phyloP scores from a whole-genome alignment of 139 green algal genomes.

The Volvox reticuliferus region DNA sequence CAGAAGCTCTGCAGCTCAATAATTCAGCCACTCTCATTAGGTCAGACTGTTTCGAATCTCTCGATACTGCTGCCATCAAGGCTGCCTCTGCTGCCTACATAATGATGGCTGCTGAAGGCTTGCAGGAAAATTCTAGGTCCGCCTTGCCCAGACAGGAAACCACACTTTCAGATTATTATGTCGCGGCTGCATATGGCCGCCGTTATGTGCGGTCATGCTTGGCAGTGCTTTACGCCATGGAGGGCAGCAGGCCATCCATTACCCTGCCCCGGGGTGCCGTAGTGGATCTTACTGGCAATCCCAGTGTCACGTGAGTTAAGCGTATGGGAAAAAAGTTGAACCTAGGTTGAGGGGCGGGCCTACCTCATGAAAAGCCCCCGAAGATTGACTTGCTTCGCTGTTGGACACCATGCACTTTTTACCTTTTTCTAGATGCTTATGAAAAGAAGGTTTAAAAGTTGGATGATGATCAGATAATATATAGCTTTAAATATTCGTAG shows the following conservation, averaged over 20 bases:
- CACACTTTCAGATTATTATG: not conserved
- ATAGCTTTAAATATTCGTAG: no score
- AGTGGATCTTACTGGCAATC: slow-evolving; percentile 6
- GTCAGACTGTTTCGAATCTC: not conserved
- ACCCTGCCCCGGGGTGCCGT: not conserved
- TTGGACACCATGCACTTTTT: not conserved
- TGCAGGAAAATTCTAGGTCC: no score
- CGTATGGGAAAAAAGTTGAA: not conserved
- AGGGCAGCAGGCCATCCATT: not conserved
- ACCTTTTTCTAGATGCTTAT: not conserved
- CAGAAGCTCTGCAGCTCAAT: not conserved
- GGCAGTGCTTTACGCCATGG: not conserved
- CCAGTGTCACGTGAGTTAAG: not conserved
- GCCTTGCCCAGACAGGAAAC: not conserved
- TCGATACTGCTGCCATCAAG: not conserved
- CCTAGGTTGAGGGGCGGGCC: no score
- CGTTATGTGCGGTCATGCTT: slow-evolving; percentile 1
- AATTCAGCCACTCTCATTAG: not conserved
- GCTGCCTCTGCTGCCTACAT: not conserved
- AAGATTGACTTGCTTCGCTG: no score
- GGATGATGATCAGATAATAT: not conserved
- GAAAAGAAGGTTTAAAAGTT: not conserved
- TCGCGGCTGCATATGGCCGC: not conserved
- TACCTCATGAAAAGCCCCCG: no score
- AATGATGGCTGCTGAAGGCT: not conserved